Conservation (phyloP, 352 stramenopile genomes). For the Bremia lactucae region DNA sequence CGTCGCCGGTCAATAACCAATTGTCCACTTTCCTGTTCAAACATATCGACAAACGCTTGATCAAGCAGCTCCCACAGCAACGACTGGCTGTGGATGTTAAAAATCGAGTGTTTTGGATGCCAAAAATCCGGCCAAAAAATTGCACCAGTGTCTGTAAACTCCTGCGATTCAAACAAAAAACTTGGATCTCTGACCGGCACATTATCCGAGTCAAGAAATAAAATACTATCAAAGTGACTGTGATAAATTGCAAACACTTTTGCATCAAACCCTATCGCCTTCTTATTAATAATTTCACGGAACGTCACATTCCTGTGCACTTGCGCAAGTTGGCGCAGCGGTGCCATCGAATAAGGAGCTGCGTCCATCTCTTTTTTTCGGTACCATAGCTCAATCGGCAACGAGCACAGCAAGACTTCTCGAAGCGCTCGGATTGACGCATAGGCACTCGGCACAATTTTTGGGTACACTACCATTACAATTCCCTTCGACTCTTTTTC, state of each 20-base stretch:
- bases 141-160: conserved; percentile 33
- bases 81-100: too few relatives aligned
- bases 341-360: conserved; percentile 11
- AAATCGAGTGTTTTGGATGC: too few relatives aligned
- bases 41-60: conserved; percentile 59
- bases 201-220: conserved; percentile 62
- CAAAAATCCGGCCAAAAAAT: too few relatives aligned
- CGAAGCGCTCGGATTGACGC: conserved; percentile 26
- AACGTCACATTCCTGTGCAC: conserved; percentile 9
- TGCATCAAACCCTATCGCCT: conserved; percentile 31
- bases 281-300: conserved; percentile 19
- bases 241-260: conserved; percentile 48
- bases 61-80: too few relatives aligned
- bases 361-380: conserved; percentile 19
- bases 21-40: conserved; percentile 61
- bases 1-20: conserved; percentile 35
- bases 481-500: conserved; percentile 25
- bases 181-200: conserved; percentile 40
- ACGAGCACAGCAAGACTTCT: conserved; percentile 19
- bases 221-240: conserved; percentile 30
- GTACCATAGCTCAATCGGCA: conserved; percentile 52
- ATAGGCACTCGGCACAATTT: conserved; percentile 36
- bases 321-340: conserved; percentile 5
- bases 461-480: conserved; percentile 47
- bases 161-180: conserved; percentile 34